Base-by-base conservation (phyloP, 2,329 filamentous ascomycete species). In the Fusarium lateritium region DNA sequence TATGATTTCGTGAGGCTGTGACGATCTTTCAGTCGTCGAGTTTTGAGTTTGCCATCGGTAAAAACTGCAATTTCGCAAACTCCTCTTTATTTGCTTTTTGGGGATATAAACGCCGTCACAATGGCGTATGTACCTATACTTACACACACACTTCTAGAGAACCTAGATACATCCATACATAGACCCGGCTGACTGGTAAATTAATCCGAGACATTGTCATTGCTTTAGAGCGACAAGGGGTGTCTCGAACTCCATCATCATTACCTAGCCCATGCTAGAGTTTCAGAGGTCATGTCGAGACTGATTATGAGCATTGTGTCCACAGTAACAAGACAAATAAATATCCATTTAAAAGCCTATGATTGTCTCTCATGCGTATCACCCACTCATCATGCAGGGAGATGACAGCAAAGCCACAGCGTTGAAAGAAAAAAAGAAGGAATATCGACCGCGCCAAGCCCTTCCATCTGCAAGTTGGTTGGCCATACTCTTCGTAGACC, bases 361-460 rank as follows among this genome's bases (percentile, higher is more conserved):
- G 42, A 55, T 22, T 15, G 40, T 4, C 22, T 26, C 17, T 11
- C 38, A 26, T 21, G 42, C 44, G 15, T 15, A 54, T 34, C 39
- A 45, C 39, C 51, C 42, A 44, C 13, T 26, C 39, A 26, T 44
- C 38, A 54, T 52, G 65, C 58, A 67, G 46, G 55, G 54, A 55
- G 46, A 68, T 15, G 49, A 53, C 21, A 52, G 33, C 22, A 61
- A 36, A 49, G 44, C 49, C 45, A 34, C 31, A 19, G 33, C 13
- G n/a, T 36, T 38, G 33, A 44, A 40, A 55, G 24, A 39, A 44
- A 40, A 55, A 28, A 39, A 53, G 36, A 62, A 56, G 50, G 15
- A 56, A 66, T 52, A 28, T 52, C 36, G 42, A 49, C 39, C 38
- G 39, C 24, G 31, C 40, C 34, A 52, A 15, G n/a, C 33, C 26